Base-by-base conservation (phyloP, 2,329 filamentous ascomycete species). In the Drechmeria coniospora region DNA sequence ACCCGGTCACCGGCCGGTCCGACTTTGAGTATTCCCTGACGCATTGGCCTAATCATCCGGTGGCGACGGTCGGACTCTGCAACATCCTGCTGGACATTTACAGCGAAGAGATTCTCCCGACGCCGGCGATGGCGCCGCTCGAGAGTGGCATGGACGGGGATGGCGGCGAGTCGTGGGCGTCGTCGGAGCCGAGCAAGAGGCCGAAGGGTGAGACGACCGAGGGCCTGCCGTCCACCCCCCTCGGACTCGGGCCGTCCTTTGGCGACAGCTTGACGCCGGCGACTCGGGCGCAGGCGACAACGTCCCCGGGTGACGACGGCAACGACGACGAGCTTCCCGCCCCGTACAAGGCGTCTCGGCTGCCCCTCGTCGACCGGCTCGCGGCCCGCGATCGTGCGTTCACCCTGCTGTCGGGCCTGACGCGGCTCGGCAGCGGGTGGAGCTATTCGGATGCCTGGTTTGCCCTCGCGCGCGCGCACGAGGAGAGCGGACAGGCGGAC, bases 361-460 rank as follows among this genome's bases (percentile, higher is more conserved):
- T 84, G 4, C 79, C 77, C 11, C 66, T 78, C 11, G 63, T 83
- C 19, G 84, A 90, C 49, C 73, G 84, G 8, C 69, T 95, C n/a
- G 81, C 86, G 4, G 81, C 86, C 11, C 74, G 87, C 13, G 90
- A 95, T 47, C 70, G 90, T 27, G 90, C 90, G 0, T 90, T 84
- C 45, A 79, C 76, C 9, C 64, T 98, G 11, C 61, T 98, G 3
- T 79, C 79, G 0, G 71, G 74, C 0, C 59, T 95, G 29, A 95
- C 86, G 3, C 92, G 84, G 49, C 68, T 86, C 7, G 87, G 87
- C 7, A 65, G 63, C 9, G 81, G 83, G 0, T 98, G 90, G 90
- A 87, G 94, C 51, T 71, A 78, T 48, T 75, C 81, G 1, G 90
- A 95, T 47, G 90, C 87, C 5, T 98, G 90, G 90, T 87, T 83